Base-by-base conservation (phyloP, 768 basidiomycete genomes). In the Leucocoprinus sp. region DNA sequence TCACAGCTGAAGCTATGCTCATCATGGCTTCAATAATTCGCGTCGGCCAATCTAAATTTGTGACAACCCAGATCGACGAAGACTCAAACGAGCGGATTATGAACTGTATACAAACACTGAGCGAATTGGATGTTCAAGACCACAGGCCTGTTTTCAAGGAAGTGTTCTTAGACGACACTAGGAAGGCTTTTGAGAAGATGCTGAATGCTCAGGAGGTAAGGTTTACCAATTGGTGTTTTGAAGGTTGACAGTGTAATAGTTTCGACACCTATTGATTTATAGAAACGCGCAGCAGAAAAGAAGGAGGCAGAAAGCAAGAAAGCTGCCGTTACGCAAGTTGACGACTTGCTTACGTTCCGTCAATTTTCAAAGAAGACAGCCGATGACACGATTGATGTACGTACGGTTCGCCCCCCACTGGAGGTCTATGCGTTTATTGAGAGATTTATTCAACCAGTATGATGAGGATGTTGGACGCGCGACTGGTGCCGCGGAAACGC, bases 1-100 rank as follows among this genome's bases (percentile, higher is more conserved):
- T 97, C 5, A 77, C 86, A 22, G 96, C 96, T 9, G 93, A 99
- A 74, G 82, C 89, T 4, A 97, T 99, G 89, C 74, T 99, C 43
- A 91, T 98, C 60, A 97, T 99, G 96, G 84, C 93, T 1, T 96
- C 93, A 7, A 74, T 93, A 60, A 88, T 98, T 59, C 91, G 96
- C 38, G 90, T 97, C 45, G 96, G 96, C 28, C 95, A 98, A 66
- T 93, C 92, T 43, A 95, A 93, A 60, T 93, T 95, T 54, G 87
- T 85, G 35, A 80, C 88, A 0, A 84, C 82, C 1, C 86, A 89
- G n/a, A 99, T 99, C 53, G 96, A 99, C 67, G 96, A 99, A 61
- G 96, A 99, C 62, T 93, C 92, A 4, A 85, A 80, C 54, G 96
- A 99, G 64, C 82, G 96, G 19, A 91, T 99, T 64, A 78, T 96